Evolutionary conservation across 1,284 basidiomycete genomes (phyloP).

Genomic region (Chalciporus sp.): DNA sequence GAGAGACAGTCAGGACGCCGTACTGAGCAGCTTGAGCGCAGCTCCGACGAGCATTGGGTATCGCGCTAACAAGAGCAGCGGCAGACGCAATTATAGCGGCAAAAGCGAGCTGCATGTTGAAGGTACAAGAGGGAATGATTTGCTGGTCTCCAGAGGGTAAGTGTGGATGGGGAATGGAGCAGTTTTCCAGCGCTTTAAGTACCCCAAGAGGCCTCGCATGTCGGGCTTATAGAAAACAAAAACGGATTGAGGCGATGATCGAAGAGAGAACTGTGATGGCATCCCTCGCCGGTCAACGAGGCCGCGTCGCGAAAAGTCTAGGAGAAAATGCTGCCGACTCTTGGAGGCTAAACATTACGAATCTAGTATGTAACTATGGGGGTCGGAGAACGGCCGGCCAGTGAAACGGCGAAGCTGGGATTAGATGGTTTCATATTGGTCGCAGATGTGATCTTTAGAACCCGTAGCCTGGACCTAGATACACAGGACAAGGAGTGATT

Average conservation of each 20-base stretch:
- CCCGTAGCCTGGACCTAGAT: no score
- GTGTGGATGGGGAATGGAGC: neutral
- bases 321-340: no score
- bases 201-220: neutral
- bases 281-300: neutral
- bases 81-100: constrained; percentile 1
- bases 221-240: no score
- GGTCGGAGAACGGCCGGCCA: no score
- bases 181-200: neutral
- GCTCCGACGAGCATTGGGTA: constrained; percentile 12
- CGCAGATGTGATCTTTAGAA: no score
- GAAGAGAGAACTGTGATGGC: neutral
- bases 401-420: neutral
- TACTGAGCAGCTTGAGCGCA: constrained; percentile 30
- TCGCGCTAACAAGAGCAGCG: constrained; percentile 8
- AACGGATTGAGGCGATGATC: no score
- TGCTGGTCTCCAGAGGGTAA: neutral
- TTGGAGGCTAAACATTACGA: neutral
- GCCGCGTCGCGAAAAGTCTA: neutral
- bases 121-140: neutral
- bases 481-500: no score
- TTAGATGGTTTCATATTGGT: no score
- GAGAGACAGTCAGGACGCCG: constrained; percentile 22
- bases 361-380: neutral
- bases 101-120: constrained; percentile 24